Base-by-base conservation (phyloP, 2,329 filamentous ascomycete genomes). In the Lasiodiplodia sp. region DNA sequence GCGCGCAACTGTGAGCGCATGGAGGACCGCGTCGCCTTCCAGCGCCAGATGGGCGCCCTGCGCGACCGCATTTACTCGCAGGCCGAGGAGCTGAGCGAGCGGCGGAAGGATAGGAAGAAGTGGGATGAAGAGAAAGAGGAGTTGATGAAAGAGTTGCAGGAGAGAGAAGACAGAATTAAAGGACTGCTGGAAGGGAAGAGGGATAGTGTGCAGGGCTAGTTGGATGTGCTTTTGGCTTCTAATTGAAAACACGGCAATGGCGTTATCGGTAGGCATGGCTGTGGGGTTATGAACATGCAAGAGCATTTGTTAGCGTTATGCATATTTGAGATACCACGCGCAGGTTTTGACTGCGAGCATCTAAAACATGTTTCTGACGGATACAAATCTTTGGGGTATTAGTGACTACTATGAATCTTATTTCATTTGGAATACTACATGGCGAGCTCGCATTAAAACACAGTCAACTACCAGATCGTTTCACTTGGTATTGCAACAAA, bases 1-100 rank as follows among this genome's bases (percentile, higher is more conserved):
- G 52, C 51, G n/a, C 37, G 65, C 10, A 55, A 49, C 21, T 58
- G 65, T 53, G 65, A 55, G 52, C 37, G 52, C 4, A 49, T 51
- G n/a, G 52, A 57, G 65, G 65, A 57, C 38, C 38, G 65, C 1
- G 25, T 67, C 10, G 38, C 14, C 25, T 58, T 67, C 25, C 65
- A 67, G 65, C 37, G 37, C 18, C 53, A 67, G 65, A 49, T 67
- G 12, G 65, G 23, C 12, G n/a, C 21, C 16, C 18, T 67, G 65
- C 38, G 52, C 10, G 65, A 67, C 28, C 31, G 23, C 18, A 67
- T 67, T 3, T 67, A 58, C 53, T n/a, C 52, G 44, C 65, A 67
- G 55, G 52, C 52, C 2, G 53, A 67, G 40, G 52, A 57, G 40
- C 4, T 58, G 38, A 64, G 38, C 18, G 47, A 52, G 31, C 28